Base-by-base conservation (phyloP, 352 stramenopile genomes). In the Chrysophaeum taylorii region DNA sequence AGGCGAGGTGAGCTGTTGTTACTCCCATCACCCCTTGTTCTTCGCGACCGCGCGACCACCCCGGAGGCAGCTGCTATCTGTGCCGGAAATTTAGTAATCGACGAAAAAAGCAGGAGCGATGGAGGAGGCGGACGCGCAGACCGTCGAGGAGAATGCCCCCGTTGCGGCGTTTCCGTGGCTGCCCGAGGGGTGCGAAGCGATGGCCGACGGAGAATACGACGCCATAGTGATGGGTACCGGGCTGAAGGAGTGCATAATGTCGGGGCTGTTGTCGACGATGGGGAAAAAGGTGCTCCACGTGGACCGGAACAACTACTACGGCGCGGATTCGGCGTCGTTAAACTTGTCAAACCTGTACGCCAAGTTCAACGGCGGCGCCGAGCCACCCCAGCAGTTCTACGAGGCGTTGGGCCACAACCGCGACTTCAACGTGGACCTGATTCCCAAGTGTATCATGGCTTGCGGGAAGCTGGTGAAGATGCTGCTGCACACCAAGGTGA, bases 371-470 rank as follows among this genome's bases (percentile, higher is more conserved):
- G 82, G 78, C 23, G 84, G 85, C 41, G 68, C 79, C 64, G 68
- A 78, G 48, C 82, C 84, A 9, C 69, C 73, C 21, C 81, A 76
- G 71, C 57, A 36, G 18, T 45, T 66, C 57, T 66, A 45, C n/a
- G 57, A 66, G 52, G 82, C 90, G 25, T 79, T 98, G 37, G 94
- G 94, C 66, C 92, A 88, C 42, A 97, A 97, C 78, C 92, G 94
- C 57, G 94, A 99, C 83, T 99, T 98, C 86, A 98, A 98, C 80
- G 95, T 99, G 64, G 96, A 99, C 83, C 83, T 99, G 31, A 95
- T 99, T 77, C 95, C 96, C 57, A 99, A 99, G 85, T 98, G 99
- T 77, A 98, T 99, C 80, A 98, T 99, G 94, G 94, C 95, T 0
- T 98, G 94, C 76, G 96, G 96, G 70, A 98, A 98, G 78, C 85